Percentiles rank a stretch among this genome's conserved stretches.
Conservation (phyloP, 2,329 filamentous ascomycete genomes). For the Paraphoma chrysanthemicola region DNA sequence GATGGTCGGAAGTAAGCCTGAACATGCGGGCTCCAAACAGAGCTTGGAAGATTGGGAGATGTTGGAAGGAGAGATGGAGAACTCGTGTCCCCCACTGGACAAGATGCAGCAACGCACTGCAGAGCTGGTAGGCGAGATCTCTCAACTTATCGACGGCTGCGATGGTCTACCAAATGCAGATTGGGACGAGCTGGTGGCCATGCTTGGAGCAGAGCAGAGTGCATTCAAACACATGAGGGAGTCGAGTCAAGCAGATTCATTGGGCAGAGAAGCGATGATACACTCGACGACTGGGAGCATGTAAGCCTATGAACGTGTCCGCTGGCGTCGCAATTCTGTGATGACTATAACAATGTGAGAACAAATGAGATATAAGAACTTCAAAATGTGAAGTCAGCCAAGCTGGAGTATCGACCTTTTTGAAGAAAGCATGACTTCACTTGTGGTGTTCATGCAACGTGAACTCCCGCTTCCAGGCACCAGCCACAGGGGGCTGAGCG, state of each 20-base stretch:
- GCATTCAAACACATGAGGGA: no score
- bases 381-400: no score
- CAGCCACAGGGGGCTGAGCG: neutral
- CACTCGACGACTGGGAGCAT: neutral
- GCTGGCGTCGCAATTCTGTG: neutral
- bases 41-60: neutral
- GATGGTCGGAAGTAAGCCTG: neutral
- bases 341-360: neutral
- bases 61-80: neutral
- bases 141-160: neutral
- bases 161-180: neutral
- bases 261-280: neutral
- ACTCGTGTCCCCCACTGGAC: neutral
- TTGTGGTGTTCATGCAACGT: no score
- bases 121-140: neutral
- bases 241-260: neutral
- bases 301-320: neutral
- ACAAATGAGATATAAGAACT: neutral
- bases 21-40: conserved; percentile 7
- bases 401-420: no score
- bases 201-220: neutral
- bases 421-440: no score
- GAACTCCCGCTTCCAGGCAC: neutral
- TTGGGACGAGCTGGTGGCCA: neutral
- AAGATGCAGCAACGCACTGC: neutral